Conservation (phyloP, 2,329 filamentous ascomycete species). For the Botrytis elliptica region DNA sequence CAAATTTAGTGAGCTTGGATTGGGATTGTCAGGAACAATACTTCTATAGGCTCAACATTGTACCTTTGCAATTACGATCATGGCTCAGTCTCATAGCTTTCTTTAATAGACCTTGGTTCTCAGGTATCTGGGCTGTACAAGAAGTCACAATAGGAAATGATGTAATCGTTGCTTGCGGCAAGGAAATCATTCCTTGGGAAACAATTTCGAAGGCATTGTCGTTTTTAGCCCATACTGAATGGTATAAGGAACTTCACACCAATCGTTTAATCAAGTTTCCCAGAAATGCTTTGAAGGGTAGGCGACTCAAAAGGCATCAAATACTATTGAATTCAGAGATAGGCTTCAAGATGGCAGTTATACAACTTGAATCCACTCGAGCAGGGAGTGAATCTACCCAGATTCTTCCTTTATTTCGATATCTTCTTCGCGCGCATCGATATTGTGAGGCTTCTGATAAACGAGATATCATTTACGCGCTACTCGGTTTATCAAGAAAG, state of each 20-base stretch:
- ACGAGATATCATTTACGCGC: slow-evolving; percentile 12
- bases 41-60: not conserved
- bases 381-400: slow-evolving; percentile 1
- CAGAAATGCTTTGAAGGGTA: not conserved
- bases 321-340: not conserved
- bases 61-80: not conserved
- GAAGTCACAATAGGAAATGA: not conserved
- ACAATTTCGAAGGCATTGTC: not conserved
- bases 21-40: slow-evolving; percentile 3
- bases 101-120: slow-evolving; percentile 18
- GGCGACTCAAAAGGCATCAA: not conserved
- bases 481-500: not conserved
- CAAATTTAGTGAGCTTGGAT: not conserved
- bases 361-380: slow-evolving; percentile 15
- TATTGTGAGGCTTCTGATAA: slow-evolving; percentile 13
- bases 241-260: slow-evolving; percentile 8
- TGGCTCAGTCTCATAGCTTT: slow-evolving; percentile 14
- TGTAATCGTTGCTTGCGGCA: slow-evolving; percentile 7
- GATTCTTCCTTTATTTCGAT: slow-evolving; percentile 7
- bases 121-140: slow-evolving; percentile 11
- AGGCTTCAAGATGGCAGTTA: slow-evolving; percentile 6
- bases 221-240: slow-evolving; percentile 2
- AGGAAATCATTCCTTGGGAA: not conserved
- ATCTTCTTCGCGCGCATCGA: not conserved
- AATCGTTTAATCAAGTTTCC: not conserved